These are phyloP conservation scores for Cardamine resedifolia DNA, from an alignment of 345 rosid species.

Conservation along the genomic window DNA sequence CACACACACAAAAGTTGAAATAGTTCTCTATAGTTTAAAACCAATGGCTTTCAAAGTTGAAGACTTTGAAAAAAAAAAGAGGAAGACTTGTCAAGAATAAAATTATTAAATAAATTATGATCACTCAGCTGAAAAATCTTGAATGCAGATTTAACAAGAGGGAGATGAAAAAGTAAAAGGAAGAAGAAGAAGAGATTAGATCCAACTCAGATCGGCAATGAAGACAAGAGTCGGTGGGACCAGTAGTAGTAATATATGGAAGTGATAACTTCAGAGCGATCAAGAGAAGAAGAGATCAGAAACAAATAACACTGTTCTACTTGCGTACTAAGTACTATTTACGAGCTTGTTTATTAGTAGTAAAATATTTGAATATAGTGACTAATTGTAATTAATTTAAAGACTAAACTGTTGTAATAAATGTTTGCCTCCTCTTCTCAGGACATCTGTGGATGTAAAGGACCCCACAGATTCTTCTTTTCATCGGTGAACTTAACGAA, in stretches of 20 bases:
- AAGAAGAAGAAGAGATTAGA: conserved; percentile 26
- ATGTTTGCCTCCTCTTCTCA: conserved; percentile 22
- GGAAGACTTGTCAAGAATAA: conserved; percentile 9
- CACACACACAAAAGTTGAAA: conserved; percentile 17
- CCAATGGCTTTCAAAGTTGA: conserved; percentile 26
- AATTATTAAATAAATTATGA: not conserved
- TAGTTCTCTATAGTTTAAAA: conserved; percentile 5
- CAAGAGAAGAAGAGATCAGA: conserved; percentile 18
- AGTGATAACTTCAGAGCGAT: conserved; percentile 29
- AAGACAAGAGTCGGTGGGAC: conserved; percentile 44
- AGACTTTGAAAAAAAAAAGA: conserved; percentile 11
- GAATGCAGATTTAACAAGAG: conserved; percentile 25
- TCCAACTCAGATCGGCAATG: conserved; percentile 32
- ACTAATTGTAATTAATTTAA: conserved; percentile 1
- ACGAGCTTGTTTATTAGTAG: not conserved
- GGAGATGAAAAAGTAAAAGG: not conserved
- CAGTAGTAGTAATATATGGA: conserved; percentile 21
- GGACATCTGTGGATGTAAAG: conserved; percentile 27
- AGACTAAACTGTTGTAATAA: not conserved
- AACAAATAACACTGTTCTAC: conserved; percentile 26
- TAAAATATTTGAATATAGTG: not conserved
- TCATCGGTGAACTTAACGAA: conserved; percentile 10
- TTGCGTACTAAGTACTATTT: conserved; percentile 12
- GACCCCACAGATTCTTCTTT: conserved; percentile 24
- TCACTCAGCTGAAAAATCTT: conserved; percentile 10